Conservation (phyloP, 208 protist species). For the Plasmodiophora brassicae region DNA sequence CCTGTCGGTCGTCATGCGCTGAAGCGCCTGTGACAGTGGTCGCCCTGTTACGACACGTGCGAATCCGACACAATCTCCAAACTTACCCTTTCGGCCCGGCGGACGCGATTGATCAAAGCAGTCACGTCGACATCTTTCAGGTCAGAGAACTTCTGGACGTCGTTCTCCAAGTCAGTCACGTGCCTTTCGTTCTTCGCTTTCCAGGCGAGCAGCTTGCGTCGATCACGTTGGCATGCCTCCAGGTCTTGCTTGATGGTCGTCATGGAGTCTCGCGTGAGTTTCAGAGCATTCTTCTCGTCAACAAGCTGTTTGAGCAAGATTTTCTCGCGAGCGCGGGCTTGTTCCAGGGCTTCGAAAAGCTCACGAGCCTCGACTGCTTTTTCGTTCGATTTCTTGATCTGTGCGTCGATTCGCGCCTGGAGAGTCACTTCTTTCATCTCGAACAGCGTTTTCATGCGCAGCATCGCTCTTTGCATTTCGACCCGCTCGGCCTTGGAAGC, state of each 20-base stretch:
- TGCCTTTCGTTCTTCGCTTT: not conserved
- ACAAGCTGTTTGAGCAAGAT: not conserved
- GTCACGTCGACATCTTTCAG: not conserved
- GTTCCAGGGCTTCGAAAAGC: not conserved
- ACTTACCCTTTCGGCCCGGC: not conserved
- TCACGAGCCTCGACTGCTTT: not conserved
- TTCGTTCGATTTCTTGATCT: not conserved
- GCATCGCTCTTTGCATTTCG: not conserved
- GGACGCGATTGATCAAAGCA: not conserved
- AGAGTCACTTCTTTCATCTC: slow-evolving; percentile 17
- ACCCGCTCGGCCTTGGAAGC: not conserved
- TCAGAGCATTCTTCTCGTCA: slow-evolving; percentile 6
- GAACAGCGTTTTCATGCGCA: slow-evolving; percentile 7
- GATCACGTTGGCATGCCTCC: not conserved
- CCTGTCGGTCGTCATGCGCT: not conserved
- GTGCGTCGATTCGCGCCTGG: not conserved
- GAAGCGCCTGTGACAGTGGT: not conserved
- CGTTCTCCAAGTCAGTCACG: not conserved
- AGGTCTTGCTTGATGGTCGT: not conserved
- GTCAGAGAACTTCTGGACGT: not conserved
- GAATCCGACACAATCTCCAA: not conserved
- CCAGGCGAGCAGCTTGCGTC: not conserved
- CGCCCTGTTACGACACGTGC: not conserved
- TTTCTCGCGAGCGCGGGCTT: not conserved
- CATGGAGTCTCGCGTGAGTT: not conserved